Evolutionary conservation across 192 early-diverging fungal genomes (phyloP).

Genomic region (Geranomyces michiganensis): DNA sequence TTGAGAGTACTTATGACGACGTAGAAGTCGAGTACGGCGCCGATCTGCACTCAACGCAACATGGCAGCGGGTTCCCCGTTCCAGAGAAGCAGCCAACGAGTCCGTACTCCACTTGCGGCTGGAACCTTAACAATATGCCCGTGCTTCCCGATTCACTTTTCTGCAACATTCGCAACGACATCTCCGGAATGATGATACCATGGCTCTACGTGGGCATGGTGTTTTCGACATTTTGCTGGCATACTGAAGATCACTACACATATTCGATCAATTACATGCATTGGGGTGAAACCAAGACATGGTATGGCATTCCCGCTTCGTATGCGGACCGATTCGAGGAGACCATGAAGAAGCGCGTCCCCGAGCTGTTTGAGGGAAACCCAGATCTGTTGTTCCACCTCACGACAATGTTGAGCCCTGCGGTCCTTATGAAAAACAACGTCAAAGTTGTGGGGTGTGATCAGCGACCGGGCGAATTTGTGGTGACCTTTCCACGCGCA

Average conservation of each 20-base stretch:
- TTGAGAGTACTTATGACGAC: conserved; percentile 82
- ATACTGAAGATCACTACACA: conserved; percentile 96
- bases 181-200: conserved; percentile 96
- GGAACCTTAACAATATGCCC: conserved; percentile 90
- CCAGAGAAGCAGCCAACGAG: conserved; percentile 64
- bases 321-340: conserved; percentile 83
- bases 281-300: conserved; percentile 93
- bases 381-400: conserved; percentile 94
- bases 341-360: conserved; percentile 75
- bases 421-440: conserved; percentile 66
- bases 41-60: conserved; percentile 86
- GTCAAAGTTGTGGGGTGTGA: conserved; percentile 79
- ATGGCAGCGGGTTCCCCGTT: conserved; percentile 91
- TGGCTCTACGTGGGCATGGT: conserved; percentile 97
- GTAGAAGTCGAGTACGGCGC: conserved; percentile 97
- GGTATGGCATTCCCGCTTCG: conserved; percentile 91
- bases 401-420: conserved; percentile 88
- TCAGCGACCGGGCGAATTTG: conserved; percentile 91
- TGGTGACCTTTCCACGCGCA: conserved; percentile 91
- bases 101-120: conserved; percentile 72
- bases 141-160: conserved; percentile 81
- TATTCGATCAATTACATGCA: conserved; percentile 98
- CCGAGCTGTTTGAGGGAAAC: conserved; percentile 86
- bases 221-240: conserved; percentile 97
- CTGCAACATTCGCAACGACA: conserved; percentile 86